Base-by-base conservation (phyloP, 2,329 filamentous ascomycete genomes). In the Epichloe baconii region DNA sequence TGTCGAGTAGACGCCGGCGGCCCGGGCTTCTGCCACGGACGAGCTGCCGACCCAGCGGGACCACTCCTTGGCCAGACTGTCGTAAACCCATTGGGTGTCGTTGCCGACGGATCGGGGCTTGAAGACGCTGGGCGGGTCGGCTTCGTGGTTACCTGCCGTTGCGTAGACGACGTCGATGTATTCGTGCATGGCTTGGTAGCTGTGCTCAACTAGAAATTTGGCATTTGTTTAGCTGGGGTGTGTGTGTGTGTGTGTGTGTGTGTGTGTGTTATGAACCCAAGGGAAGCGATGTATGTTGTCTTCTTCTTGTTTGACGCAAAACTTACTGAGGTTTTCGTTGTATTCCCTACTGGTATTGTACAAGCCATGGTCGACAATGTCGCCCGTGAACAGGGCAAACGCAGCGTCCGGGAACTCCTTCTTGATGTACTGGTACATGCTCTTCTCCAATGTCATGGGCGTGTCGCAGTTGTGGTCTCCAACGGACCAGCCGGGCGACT, bases 381-480 rank as follows among this genome's bases (percentile, higher is more conserved):
- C 78, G 7, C 78, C 78, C 0, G 78, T 81, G 62, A 79, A 80
- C 44, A 81, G 67, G 15, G 70, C 66, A 53, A 81, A 79, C 2
- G 68, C 66, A 0, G 74, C 70, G 49, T 76, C 62, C 0, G 70
- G 70, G 1, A 67, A 69, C 10, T 74, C 53, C 5, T 64, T 56
- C 42, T 65, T 67, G 56, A 80, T 77, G n/a, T 70, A 70, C 0
- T 69, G 66, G 54, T 77, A 71, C 73, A 80, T 73, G 64, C 75
- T 79, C 49, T 73, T 62, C 55, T 79, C 75, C 1, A 80, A 67
- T 8, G 60, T 65, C 15, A 69, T 54, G 0, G 77, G 77, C 0
- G 70, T 61, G 57, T 80, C 76, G 53, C 77, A 80, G 2, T 70
- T 69, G 44, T 72, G 66, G 49, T 79, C 71, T 3, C 77, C 78